Evolutionary conservation across 108 stramenopile species (phyloP).

Genomic region (Cyclostephanos tholiformis): DNA sequence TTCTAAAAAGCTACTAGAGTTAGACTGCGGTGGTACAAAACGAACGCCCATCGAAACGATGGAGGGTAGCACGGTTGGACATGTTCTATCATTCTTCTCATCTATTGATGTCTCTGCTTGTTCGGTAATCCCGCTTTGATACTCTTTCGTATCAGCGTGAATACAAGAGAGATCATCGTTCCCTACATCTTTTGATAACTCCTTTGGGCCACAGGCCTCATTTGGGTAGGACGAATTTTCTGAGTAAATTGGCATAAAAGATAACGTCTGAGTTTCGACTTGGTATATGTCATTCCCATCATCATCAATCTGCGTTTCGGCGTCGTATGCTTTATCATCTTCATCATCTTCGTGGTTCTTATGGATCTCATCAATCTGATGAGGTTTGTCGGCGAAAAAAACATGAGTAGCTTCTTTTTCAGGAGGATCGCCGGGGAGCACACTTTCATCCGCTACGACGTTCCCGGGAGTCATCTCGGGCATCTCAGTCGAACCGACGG

Average conservation of each 20-base stretch:
- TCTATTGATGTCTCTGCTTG: not conserved
- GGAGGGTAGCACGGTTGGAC: not conserved
- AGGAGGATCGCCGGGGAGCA: not conserved
- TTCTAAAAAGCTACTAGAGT: not conserved
- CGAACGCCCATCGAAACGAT: not conserved
- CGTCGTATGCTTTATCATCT: constrained; percentile 12
- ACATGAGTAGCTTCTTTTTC: constrained; percentile 21
- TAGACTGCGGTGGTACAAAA: not conserved
- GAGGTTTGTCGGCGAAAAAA: not conserved
- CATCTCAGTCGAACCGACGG: not conserved
- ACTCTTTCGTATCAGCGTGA: not conserved
- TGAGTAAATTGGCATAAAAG: not conserved
- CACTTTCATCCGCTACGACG: not conserved
- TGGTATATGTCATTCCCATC: constrained; percentile 20
- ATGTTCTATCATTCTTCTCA: not conserved
- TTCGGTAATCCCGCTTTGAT: not conserved
- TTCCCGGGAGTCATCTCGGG: not conserved
- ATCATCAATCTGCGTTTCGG: constrained; percentile 9
- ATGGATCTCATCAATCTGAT: not conserved
- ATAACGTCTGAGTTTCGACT: constrained; percentile 20
- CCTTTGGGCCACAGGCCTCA: not conserved
- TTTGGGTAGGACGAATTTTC: not conserved
- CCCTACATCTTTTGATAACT: not conserved
- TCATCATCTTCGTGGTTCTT: constrained; percentile 12
- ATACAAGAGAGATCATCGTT: not conserved